Percentiles rank a stretch among this genome's conserved stretches.
phyloP scores from a whole-genome alignment of 2,329 filamentous ascomycete species.

The Xenosphaeropsis pyriputrescens region DNA sequence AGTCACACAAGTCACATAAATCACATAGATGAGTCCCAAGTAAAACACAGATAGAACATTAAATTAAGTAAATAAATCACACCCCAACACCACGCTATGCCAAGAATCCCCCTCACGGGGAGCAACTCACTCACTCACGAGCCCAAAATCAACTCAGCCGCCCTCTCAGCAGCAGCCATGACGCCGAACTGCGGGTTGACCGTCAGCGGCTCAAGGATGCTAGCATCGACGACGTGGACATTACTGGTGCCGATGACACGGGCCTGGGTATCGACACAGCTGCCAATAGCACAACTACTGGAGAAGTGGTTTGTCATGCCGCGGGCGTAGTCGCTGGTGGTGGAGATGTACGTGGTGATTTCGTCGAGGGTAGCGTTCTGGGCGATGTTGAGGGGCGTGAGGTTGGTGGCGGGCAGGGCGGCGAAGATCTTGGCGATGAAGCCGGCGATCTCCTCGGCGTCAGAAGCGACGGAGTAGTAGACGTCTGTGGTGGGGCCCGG shows the following conservation, averaged over 20 bases:
- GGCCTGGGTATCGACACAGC: conserved; percentile 31
- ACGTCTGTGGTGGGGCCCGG: conserved; percentile 25
- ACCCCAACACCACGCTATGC: too few species aligned
- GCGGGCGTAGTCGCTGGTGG: conserved; percentile 27
- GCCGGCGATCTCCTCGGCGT: conserved; percentile 29
- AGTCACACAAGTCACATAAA: too few species aligned
- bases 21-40: too few species aligned
- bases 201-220: conserved; percentile 32
- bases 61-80: too few species aligned
- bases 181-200: conserved; percentile 39
- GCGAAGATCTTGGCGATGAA: conserved; percentile 36
- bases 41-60: too few species aligned
- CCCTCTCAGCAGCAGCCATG: conserved; percentile 37
- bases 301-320: conserved; percentile 38
- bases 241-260: conserved; percentile 32
- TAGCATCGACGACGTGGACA: conserved; percentile 34
- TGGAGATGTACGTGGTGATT: conserved; percentile 34
- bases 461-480: conserved; percentile 31
- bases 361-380: conserved; percentile 28
- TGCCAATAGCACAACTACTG: conserved; percentile 32
- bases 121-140: too few species aligned
- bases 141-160: conserved; percentile 29
- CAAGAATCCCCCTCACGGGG: too few species aligned
- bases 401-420: conserved; percentile 22
- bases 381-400: conserved; percentile 32